Percentiles rank a stretch among this genome's conserved stretches.
phyloP scores from a whole-genome alignment of 1,284 basidiomycete genomes.

The Ustilago crameri region DNA sequence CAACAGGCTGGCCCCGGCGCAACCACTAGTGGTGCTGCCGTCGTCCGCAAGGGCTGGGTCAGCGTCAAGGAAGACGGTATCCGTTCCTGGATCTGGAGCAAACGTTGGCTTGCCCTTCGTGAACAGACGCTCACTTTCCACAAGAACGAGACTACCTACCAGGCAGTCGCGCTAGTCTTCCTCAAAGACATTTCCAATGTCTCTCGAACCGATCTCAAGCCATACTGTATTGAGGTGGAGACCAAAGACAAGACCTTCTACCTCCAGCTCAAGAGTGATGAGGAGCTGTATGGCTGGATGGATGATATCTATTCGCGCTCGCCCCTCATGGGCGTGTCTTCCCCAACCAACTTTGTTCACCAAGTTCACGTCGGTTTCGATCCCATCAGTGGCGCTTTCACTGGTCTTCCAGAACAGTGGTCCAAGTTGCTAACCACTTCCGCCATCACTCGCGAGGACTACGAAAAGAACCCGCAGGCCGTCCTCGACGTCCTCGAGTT shows the following conservation, averaged over 20 bases:
- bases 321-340: conserved; percentile 89
- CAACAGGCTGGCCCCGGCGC: conserved; percentile 48
- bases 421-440: conserved; percentile 92
- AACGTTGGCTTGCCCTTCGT: conserved; percentile 88
- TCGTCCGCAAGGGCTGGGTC: conserved; percentile 65
- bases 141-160: conserved; percentile 84
- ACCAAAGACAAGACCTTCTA: conserved; percentile 81
- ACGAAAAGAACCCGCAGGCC: conserved; percentile 94
- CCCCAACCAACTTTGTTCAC: conserved; percentile 96
- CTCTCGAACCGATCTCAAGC: conserved; percentile 89
- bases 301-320: conserved; percentile 94
- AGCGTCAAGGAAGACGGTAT: conserved; percentile 68
- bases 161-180: conserved; percentile 75
- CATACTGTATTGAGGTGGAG: conserved; percentile 82
- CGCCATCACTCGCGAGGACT: conserved; percentile 96
- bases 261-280: conserved; percentile 88
- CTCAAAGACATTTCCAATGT: conserved; percentile 85
- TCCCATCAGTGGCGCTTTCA: conserved; percentile 90
- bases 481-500: conserved; percentile 97
- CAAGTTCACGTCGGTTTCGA: conserved; percentile 98
- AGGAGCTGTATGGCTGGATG: conserved; percentile 95
- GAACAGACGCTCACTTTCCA: conserved; percentile 84
- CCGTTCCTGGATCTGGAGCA: conserved; percentile 88
- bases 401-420: conserved; percentile 97
- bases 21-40: conserved; percentile 47